A percentile compares a stretch with the other conserved stretches of the same genome.
Evolutionary conservation across 176 grass and related monocot species (phyloP).

Genomic region (Ananas comosus): DNA sequence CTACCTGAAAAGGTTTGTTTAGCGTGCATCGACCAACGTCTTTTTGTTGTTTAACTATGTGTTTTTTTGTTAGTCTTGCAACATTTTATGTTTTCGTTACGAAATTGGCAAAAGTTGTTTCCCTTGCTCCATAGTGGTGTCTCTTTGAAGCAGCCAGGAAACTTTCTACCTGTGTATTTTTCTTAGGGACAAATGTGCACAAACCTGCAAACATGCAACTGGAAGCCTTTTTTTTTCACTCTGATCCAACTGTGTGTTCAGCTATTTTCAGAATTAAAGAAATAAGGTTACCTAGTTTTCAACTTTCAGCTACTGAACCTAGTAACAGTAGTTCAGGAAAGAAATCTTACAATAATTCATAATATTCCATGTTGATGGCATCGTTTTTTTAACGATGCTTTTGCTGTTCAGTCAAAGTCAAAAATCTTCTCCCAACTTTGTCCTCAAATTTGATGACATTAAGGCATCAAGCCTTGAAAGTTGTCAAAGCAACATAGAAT

Average conservation of each 20-base stretch:
- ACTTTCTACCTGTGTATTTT: not conserved
- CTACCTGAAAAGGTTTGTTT: constrained; percentile 32
- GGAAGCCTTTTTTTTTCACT: not conserved
- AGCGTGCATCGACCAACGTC: too few species aligned
- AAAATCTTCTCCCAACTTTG: not conserved
- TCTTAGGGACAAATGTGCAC: not conserved
- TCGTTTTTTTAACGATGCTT: not conserved
- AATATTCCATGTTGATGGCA: not conserved
- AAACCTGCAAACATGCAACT: not conserved
- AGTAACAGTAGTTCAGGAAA: not conserved
- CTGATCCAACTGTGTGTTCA: not conserved
- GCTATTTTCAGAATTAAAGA: not conserved
- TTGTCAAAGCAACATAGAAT: not conserved
- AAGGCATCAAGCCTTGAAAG: not conserved
- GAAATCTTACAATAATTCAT: not conserved
- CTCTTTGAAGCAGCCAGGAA: not conserved
- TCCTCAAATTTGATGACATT: not conserved
- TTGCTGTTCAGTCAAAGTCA: not conserved
- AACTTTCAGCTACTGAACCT: not conserved
- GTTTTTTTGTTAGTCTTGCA: too few species aligned
- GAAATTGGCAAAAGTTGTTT: too few species aligned
- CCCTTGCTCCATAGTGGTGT: too few species aligned
- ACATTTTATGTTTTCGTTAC: too few species aligned
- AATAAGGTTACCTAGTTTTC: not conserved
- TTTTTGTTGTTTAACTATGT: too few species aligned